These are phyloP conservation scores for Paspalum vaginatum DNA, from an alignment of 176 grass and related monocot species.

Conservation along the genomic window DNA sequence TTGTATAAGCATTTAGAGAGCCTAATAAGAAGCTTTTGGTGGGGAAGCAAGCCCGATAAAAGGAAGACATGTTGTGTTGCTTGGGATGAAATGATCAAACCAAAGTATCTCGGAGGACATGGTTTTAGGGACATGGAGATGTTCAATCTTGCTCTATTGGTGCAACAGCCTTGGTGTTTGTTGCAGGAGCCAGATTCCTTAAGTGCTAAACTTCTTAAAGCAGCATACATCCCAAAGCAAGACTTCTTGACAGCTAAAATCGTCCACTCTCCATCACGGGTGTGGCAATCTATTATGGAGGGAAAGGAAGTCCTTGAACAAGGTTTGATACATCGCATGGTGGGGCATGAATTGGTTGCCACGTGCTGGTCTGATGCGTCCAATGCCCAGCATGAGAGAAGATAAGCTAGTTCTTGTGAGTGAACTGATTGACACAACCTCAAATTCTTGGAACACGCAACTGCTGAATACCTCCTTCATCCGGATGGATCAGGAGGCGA, in stretches of 20 bases:
- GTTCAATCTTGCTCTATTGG: background rate
- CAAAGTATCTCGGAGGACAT: background rate
- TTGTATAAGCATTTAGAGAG: background rate
- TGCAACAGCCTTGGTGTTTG: background rate
- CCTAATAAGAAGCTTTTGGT: background rate
- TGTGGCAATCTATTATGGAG: background rate
- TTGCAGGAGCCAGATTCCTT: rapidly evolving
- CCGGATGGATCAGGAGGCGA: background rate
- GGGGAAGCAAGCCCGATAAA: background rate
- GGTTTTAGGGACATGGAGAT: background rate
- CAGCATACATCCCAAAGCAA: rapidly evolving
- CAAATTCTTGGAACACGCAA: rapidly evolving
- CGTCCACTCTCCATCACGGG: background rate
- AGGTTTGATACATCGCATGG: rapidly evolving
- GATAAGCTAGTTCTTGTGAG: rapidly evolving
- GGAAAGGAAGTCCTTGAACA: background rate
- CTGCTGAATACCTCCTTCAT: background rate
- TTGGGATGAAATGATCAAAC: background rate
- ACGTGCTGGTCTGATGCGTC: background rate
- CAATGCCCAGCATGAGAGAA: background rate
- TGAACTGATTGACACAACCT: background rate
- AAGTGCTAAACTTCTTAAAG: background rate
- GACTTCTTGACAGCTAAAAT: rapidly evolving
- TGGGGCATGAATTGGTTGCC: background rate
- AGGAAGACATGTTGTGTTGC: background rate